Evolutionary conservation across 78 protist species (phyloP).

Genomic region (Acrasis kona): DNA sequence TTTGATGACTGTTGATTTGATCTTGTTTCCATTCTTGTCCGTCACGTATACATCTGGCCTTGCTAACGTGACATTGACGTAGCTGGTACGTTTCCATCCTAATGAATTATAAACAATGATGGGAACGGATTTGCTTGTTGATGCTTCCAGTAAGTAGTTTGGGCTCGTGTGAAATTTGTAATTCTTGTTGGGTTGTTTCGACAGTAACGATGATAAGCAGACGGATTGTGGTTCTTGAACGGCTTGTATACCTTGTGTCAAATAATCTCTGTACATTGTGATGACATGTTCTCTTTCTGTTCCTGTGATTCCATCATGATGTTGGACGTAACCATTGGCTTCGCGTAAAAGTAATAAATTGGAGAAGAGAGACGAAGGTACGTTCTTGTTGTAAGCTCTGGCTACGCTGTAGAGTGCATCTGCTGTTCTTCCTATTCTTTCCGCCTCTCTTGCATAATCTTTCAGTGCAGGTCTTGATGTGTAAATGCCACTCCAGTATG

Average conservation of each 20-base stretch:
- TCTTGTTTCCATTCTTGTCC: no score
- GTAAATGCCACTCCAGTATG: slow-evolving; percentile 87
- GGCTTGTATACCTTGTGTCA: neutral
- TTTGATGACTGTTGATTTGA: no score
- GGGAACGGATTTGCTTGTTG: no score
- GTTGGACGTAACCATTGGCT: slow-evolving; percentile 8
- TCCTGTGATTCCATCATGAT: slow-evolving; percentile 32
- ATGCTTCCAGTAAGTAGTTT: neutral
- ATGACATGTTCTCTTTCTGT: slow-evolving; percentile 11
- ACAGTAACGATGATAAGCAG: neutral
- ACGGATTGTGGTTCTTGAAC: neutral
- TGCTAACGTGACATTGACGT: neutral
- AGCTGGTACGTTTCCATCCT: neutral
- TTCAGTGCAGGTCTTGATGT: slow-evolving; percentile 66
- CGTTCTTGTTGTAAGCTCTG: neutral
- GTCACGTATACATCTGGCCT: no score
- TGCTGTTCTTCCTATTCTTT: neutral
- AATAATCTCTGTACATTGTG: neutral
- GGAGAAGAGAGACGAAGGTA: neutral
- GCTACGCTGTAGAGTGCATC: neutral
- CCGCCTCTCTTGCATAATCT: neutral
- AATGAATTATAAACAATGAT: neutral
- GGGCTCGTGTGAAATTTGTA: neutral
- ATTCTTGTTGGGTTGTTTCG: neutral
- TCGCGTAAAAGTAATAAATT: neutral